Evolutionary conservation across 2,329 filamentous ascomycete genomes (phyloP).

Genomic region (Thyridium curvatum): DNA sequence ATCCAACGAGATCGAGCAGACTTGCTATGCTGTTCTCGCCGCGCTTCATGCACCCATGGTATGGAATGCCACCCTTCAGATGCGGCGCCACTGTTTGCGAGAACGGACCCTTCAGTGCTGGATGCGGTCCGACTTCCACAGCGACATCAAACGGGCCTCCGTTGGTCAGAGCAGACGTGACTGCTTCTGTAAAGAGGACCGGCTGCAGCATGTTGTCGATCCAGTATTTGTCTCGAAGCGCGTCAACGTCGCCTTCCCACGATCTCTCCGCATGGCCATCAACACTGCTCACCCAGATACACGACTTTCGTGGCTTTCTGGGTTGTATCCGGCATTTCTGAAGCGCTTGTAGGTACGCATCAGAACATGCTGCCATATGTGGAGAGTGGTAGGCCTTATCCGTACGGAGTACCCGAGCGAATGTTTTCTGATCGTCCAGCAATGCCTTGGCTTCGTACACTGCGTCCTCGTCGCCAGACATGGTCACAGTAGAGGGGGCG

Average conservation of each 20-base stretch:
- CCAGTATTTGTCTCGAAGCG: constrained; percentile 20
- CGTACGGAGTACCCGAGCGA: not conserved
- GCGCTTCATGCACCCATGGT: constrained; percentile 5
- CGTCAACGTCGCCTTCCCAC: no score
- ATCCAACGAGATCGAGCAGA: constrained; percentile 5
- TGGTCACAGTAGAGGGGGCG: constrained; percentile 19
- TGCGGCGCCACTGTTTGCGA: constrained; percentile 5
- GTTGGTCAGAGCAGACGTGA: constrained; percentile 8
- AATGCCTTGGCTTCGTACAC: not conserved
- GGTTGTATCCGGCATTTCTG: constrained; percentile 1
- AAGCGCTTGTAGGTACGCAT: not conserved
- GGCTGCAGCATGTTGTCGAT: constrained; percentile 25
- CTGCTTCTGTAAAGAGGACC: constrained; percentile 23
- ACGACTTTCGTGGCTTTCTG: not conserved
- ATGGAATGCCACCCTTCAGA: constrained; percentile 4
- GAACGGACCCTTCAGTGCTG: constrained; percentile 8
- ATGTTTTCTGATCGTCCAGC: not conserved
- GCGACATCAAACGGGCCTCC: constrained; percentile 4
- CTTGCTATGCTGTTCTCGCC: constrained; percentile 5
- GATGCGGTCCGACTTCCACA: constrained; percentile 12
- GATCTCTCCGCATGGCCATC: not conserved
- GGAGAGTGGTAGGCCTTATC: constrained; percentile 20
- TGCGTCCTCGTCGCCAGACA: constrained; percentile 14
- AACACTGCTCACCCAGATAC: not conserved
- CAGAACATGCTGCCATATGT: constrained; percentile 11